Evolutionary conservation across 1,139 yeast genomes (phyloP).

Genomic region (Lizanozyma gosingica): DNA sequence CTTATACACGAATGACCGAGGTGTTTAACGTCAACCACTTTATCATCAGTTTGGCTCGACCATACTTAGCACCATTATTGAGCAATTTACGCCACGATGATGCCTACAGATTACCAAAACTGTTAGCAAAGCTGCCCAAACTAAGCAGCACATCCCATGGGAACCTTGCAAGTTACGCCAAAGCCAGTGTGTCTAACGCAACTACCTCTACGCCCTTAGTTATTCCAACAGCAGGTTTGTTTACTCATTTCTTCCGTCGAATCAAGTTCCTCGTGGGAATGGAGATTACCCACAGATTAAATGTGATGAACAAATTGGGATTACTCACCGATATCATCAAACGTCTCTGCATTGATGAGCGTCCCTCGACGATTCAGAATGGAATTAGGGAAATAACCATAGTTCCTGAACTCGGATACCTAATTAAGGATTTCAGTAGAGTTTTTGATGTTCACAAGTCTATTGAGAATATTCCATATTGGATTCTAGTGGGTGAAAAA

Average conservation of each 20-base stretch:
- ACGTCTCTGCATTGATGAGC: conserved; percentile 79
- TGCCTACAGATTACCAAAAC: neutral
- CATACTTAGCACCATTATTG: conserved; percentile 83
- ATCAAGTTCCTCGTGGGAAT: conserved; percentile 17
- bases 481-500: conserved; percentile 86
- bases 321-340: conserved; percentile 62
- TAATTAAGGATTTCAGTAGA: conserved; percentile 59
- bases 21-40: conserved; percentile 91
- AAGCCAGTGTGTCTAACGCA: neutral
- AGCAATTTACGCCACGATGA: conserved; percentile 29
- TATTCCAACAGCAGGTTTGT: neutral
- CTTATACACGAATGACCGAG: conserved; percentile 84
- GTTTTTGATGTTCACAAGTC: conserved; percentile 68
- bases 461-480: conserved; percentile 70
- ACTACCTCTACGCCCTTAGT: neutral
- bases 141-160: neutral
- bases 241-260: neutral
- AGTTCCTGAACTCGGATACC: conserved; percentile 74
- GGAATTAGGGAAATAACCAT: conserved; percentile 71
- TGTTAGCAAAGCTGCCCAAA: neutral
- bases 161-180: neutral
- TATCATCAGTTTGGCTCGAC: conserved; percentile 82
- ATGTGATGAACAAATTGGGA: conserved; percentile 72
- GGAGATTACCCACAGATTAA: conserved; percentile 80
- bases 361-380: conserved; percentile 57